These are phyloP conservation scores for Fraxinus sp. DNA, from an alignment of 305 asterid genomes.

Conservation along the genomic window DNA sequence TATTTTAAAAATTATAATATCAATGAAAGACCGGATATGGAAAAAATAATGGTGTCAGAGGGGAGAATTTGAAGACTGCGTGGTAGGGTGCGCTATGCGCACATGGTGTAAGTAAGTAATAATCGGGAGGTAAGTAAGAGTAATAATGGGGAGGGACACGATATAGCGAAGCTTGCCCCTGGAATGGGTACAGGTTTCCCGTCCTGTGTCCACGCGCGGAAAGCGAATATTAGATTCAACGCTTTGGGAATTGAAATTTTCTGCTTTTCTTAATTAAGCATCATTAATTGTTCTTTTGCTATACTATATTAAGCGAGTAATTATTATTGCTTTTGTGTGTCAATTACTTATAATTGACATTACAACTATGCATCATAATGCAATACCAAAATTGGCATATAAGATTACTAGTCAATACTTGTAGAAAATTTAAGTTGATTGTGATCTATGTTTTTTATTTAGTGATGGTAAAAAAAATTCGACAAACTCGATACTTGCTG, in stretches of 20 bases:
- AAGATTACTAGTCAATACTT: neutral
- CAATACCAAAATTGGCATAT: neutral
- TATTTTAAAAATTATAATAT: too few relatives aligned
- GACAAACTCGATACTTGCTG: too few relatives aligned
- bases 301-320: neutral
- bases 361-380: neutral
- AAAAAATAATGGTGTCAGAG: conserved; percentile 1
- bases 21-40: too few relatives aligned
- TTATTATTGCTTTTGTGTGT: neutral
- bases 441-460: too few relatives aligned
- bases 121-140: too few relatives aligned
- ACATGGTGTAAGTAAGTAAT: neutral
- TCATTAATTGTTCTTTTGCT: neutral
- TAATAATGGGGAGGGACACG: neutral
- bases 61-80: neutral
- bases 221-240: neutral
- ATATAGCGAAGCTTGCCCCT: conserved; percentile 35
- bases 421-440: neutral
- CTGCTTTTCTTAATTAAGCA: neutral
- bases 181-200: conserved; percentile 40
- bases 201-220: conserved; percentile 25
- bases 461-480: too few relatives aligned
- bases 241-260: conserved; percentile 4
- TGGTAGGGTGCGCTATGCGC: neutral
- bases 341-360: neutral